These are phyloP conservation scores for Collybiopsis luxurians DNA, from an alignment of 768 basidiomycete genomes.

Conservation along the genomic window DNA sequence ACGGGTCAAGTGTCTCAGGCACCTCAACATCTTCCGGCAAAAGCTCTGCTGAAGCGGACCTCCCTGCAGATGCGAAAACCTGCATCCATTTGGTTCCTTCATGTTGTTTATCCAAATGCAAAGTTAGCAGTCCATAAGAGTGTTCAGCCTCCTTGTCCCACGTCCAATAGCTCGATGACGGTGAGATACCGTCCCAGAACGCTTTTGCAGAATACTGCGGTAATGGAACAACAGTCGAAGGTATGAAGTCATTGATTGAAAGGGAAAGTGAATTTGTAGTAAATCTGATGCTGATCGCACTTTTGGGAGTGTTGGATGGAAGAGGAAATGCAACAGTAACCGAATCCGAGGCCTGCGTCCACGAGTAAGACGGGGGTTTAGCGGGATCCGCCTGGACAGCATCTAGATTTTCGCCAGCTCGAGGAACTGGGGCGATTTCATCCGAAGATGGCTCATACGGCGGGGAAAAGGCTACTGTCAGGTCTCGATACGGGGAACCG, in stretches of 20 bases:
- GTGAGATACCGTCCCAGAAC: slow-evolving; percentile 78
- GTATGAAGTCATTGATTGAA: slow-evolving; percentile 44
- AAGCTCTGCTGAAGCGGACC: slow-evolving; percentile 20
- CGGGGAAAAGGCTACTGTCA: slow-evolving; percentile 27
- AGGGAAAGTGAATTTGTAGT: slow-evolving; percentile 63
- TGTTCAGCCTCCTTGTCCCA: slow-evolving; percentile 79
- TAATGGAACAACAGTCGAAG: slow-evolving; percentile 30
- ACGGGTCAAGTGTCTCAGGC: slow-evolving; percentile 85
- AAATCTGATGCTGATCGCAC: slow-evolving; percentile 66
- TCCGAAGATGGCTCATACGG: slow-evolving; percentile 59
- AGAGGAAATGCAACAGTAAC: slow-evolving; percentile 83
- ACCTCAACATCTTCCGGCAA: slow-evolving; percentile 60
- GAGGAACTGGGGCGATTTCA: slow-evolving; percentile 70
- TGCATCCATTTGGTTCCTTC: slow-evolving; percentile 85
- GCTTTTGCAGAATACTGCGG: slow-evolving; percentile 61
- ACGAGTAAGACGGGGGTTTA: slow-evolving; percentile 83
- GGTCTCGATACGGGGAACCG: slow-evolving; percentile 49
- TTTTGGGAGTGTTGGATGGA: slow-evolving; percentile 64
- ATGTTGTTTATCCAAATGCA: slow-evolving; percentile 86
- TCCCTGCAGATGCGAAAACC: slow-evolving; percentile 63
- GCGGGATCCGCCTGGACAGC: slow-evolving; percentile 26
- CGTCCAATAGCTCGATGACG: slow-evolving; percentile 88
- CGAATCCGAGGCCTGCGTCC: slow-evolving; percentile 85
- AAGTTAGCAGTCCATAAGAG: slow-evolving; percentile 65
- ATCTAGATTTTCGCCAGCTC: slow-evolving; percentile 55